Percentiles rank a stretch among this genome's conserved stretches.
Conservation (phyloP, 164 flowering plant genomes). For the Vitis vinifera region DNA sequence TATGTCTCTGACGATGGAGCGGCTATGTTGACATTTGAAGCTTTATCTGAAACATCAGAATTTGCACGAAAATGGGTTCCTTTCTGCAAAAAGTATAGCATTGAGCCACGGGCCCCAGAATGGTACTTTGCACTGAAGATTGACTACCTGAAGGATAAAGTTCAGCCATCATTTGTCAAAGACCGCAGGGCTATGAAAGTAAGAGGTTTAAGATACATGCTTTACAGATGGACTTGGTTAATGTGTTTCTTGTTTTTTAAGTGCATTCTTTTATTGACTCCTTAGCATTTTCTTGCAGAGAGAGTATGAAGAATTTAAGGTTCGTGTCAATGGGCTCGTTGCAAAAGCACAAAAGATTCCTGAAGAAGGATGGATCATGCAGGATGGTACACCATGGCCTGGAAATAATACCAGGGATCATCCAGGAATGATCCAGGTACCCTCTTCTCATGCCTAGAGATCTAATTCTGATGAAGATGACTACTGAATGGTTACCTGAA, state of each 20-base stretch:
- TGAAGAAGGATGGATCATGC: constrained; percentile 97
- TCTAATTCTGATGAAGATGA: not conserved
- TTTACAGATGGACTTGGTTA: not conserved
- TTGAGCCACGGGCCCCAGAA: constrained; percentile 96
- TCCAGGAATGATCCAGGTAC: constrained; percentile 96
- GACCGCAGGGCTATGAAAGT: constrained; percentile 98
- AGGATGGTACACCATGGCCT: constrained; percentile 98
- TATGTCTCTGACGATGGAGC: constrained; percentile 98
- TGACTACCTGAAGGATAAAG: constrained; percentile 88
- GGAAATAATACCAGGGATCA: constrained; percentile 93
- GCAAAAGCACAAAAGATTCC: constrained; percentile 78
- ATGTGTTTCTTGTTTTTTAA: not conserved
- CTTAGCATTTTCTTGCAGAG: constrained; percentile 40
- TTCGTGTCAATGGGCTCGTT: constrained; percentile 80
- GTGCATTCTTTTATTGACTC: not conserved
- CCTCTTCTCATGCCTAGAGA: not conserved
- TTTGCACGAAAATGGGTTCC: constrained; percentile 97
- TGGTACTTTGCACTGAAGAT: constrained; percentile 86
- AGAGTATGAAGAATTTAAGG: constrained; percentile 90
- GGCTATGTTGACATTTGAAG: constrained; percentile 92
- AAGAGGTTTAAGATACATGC: not conserved
- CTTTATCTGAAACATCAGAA: constrained; percentile 86
- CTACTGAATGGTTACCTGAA: not conserved
- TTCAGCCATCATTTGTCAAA: constrained; percentile 85
- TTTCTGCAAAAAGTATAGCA: constrained; percentile 78